phyloP scores from a whole-genome alignment of 768 basidiomycete species.

The Suillus subalutaceus region DNA sequence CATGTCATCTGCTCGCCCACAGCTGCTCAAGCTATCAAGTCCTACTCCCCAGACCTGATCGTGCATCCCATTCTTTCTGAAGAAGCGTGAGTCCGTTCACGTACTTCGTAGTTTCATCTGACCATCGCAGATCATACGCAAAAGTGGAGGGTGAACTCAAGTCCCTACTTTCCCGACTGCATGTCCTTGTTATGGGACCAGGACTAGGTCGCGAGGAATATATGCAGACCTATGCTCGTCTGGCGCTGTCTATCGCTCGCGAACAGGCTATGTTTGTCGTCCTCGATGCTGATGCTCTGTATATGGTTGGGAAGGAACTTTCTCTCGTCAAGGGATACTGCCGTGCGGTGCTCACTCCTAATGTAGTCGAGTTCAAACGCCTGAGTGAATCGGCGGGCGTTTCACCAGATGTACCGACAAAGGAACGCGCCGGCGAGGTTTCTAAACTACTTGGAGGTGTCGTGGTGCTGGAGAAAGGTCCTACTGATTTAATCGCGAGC shows the following conservation, averaged over 20 bases:
- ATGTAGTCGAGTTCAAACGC: constrained; percentile 90
- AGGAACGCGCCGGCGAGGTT: constrained; percentile 67
- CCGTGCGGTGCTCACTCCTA: constrained; percentile 89
- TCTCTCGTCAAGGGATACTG: constrained; percentile 81
- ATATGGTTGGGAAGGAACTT: constrained; percentile 76
- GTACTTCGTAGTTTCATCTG: neutral
- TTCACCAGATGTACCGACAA: constrained; percentile 50
- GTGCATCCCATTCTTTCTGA: constrained; percentile 90
- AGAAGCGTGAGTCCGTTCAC: constrained; percentile 51
- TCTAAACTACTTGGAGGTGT: constrained; percentile 82
- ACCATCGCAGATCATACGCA: constrained; percentile 45
- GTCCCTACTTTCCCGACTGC: constrained; percentile 80
- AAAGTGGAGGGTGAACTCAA: constrained; percentile 55
- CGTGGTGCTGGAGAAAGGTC: constrained; percentile 89
- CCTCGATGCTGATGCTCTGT: constrained; percentile 92
- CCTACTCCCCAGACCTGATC: constrained; percentile 95
- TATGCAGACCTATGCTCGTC: constrained; percentile 83
- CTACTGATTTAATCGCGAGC: constrained; percentile 78
- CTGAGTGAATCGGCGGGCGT: constrained; percentile 76
- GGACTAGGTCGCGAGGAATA: constrained; percentile 90
- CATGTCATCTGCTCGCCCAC: constrained; percentile 97
- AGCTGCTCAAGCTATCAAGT: constrained; percentile 92
- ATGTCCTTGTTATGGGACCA: constrained; percentile 92
- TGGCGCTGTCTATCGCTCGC: constrained; percentile 77
- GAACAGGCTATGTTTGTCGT: constrained; percentile 83